Evolutionary conservation across 2,329 filamentous ascomycete species (phyloP).

Genomic region (Colletotrichum sansevieriae): DNA sequence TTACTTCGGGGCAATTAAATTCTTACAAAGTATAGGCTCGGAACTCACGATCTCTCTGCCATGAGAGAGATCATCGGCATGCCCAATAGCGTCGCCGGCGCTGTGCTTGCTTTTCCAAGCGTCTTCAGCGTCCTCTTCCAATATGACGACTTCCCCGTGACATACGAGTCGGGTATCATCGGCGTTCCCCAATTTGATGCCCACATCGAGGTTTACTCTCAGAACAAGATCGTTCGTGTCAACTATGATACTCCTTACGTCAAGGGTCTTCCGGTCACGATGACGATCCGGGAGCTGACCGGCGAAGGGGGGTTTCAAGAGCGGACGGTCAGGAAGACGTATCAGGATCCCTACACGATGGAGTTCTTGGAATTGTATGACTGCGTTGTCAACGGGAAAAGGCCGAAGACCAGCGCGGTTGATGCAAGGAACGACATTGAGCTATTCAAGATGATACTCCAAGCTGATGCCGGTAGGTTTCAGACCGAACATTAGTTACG

Average conservation of each 20-base stretch:
- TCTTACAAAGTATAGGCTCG: conserved; percentile 49
- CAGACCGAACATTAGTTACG: neutral
- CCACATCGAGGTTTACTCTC: conserved; percentile 64
- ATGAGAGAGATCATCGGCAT: conserved; percentile 66
- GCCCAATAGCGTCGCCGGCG: conserved; percentile 51
- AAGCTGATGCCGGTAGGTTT: conserved; percentile 24
- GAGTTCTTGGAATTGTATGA: conserved; percentile 53
- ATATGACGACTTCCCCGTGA: conserved; percentile 62
- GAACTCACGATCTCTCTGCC: conserved; percentile 63
- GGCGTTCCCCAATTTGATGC: conserved; percentile 66
- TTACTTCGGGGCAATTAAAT: no score
- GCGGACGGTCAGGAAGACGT: conserved; percentile 57
- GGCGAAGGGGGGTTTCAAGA: conserved; percentile 55
- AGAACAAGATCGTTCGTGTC: conserved; percentile 66
- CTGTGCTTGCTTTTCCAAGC: conserved; percentile 50
- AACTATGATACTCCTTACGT: conserved; percentile 70
- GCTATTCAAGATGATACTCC: conserved; percentile 48
- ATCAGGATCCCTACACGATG: conserved; percentile 56
- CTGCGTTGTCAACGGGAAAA: conserved; percentile 43
- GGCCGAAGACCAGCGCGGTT: conserved; percentile 47
- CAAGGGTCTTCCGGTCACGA: conserved; percentile 65
- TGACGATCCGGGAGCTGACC: conserved; percentile 59
- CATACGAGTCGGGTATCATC: conserved; percentile 70
- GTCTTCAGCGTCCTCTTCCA: conserved; percentile 58
- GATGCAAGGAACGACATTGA: conserved; percentile 50